Evolutionary conservation across 345 rosid genomes (phyloP).

Genomic region (Psidium friedrichsthalianum): DNA sequence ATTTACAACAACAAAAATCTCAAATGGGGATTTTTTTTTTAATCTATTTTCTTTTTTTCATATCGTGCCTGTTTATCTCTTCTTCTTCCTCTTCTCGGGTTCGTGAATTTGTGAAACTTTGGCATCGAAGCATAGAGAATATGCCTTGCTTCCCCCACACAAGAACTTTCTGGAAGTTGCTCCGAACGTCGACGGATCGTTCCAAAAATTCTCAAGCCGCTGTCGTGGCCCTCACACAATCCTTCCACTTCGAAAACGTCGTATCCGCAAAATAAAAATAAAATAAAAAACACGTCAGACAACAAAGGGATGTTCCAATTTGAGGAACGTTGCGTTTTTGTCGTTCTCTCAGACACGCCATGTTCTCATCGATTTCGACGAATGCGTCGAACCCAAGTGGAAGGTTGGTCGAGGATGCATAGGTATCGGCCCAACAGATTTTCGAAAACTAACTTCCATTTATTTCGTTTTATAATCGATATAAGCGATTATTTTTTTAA

Average conservation of each 20-base stretch:
- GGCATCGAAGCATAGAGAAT: neutral
- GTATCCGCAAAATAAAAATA: neutral
- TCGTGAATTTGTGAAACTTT: neutral
- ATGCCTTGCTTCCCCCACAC: neutral
- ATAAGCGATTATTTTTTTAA: too few species aligned
- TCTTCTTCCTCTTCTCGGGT: too few species aligned
- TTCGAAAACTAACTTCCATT: too few species aligned
- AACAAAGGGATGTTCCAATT: neutral
- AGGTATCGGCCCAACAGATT: neutral
- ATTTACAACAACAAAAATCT: neutral
- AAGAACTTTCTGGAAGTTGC: neutral
- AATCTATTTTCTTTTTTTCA: too few species aligned
- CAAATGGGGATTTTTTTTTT: too few species aligned
- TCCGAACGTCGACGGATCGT: neutral
- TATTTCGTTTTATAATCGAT: too few species aligned
- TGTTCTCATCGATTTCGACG: neutral
- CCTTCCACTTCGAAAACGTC: neutral
- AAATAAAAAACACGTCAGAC: neutral
- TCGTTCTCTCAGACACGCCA: neutral
- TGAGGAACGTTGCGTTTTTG: neutral
- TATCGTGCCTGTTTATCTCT: too few species aligned
- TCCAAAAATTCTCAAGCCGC: neutral
- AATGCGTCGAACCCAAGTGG: too few species aligned
- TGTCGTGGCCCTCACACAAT: neutral
- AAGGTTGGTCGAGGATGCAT: neutral